Conservation (phyloP, 495 filamentous ascomycete genomes). For the Penicillium paxilli region DNA sequence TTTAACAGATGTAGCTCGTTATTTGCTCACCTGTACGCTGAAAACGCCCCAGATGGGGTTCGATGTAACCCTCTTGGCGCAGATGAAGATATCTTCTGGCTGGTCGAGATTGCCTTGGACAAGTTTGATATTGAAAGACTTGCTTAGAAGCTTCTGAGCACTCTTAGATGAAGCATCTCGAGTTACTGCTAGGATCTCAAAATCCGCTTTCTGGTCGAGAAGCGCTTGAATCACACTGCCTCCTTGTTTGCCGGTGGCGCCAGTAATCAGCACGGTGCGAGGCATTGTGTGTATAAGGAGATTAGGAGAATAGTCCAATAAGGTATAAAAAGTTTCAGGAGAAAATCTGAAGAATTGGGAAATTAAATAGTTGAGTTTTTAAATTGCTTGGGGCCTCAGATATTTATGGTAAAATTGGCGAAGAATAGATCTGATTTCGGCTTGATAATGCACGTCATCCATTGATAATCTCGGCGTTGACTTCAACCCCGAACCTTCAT, state of each 20-base stretch:
- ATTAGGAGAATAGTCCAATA: too few relatives aligned
- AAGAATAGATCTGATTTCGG: neutral
- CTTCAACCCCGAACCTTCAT: neutral
- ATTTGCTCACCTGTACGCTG: constrained; percentile 39
- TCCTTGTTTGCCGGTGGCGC: constrained; percentile 73
- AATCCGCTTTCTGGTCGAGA: constrained; percentile 35
- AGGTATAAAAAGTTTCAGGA: too few relatives aligned
- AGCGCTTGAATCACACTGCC: constrained; percentile 60
- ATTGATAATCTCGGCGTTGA: neutral
- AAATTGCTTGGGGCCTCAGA: neutral
- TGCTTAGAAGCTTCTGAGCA: constrained; percentile 51
- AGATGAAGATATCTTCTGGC: constrained; percentile 51
- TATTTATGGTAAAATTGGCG: neutral
- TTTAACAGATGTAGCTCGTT: neutral
- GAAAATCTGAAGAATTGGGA: neutral
- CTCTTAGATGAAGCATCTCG: constrained; percentile 53
- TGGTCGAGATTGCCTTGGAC: constrained; percentile 58
- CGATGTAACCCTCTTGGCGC: constrained; percentile 42
- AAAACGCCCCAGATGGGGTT: constrained; percentile 53
- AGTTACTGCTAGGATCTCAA: constrained; percentile 67
- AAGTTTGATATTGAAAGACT: constrained; percentile 49
- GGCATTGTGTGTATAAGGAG: neutral
- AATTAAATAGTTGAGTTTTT: neutral
- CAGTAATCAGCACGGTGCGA: constrained; percentile 53
- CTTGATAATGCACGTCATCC: constrained; percentile 13